Evolutionary conservation across 2,329 filamentous ascomycete species (phyloP), one percentile per base, ranked within the genome.

Genomic region (Pyrenophora graminea): DNA sequence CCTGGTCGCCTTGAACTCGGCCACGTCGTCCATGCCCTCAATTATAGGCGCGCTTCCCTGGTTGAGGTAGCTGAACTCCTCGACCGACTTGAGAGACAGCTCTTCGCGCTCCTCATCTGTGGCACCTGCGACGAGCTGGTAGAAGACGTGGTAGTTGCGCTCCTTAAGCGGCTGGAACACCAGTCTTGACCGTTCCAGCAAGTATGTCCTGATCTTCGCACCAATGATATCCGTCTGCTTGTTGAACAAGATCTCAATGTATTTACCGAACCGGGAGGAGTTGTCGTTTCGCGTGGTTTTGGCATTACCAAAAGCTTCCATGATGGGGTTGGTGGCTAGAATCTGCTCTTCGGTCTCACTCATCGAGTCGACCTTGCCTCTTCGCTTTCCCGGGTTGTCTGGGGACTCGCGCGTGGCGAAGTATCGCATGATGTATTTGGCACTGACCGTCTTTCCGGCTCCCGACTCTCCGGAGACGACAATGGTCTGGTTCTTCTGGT

Each of bases 221-320:
- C 94, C 94, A 69, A 97, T 97, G 67, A 99, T 99, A 73, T 95
- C 94, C 56, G 91, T 96, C 68, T 88, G 85, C 58, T 90, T 85
- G 77, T 97, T 92, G 75, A 99, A 99, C 91, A 97, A 93, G 72
- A 99, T 99, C 79, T 99, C 94, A 66, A 99, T 97, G 75, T 99
- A 99, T 81, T 99, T 99, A 74, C 94, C 94, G 76, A 99, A 99
- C 69, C 94, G 86, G 36, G 94, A 99, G 38, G 94, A 99, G 78
- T 99, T 99, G 78, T 99, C 94, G 78, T 99, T 99, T 73, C 94
- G 85, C 9, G 94, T 99, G n/a, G 94, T 99, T 79, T 99, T 99
- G 47, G 94, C 94, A 79, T 99, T 99, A 73, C 94, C 94, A 71
- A 99, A 99, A 30, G 94, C 93, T 84, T 99, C 94, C 94, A 99